Conservation (phyloP, 345 rosid genomes). For the Salix exigua region DNA sequence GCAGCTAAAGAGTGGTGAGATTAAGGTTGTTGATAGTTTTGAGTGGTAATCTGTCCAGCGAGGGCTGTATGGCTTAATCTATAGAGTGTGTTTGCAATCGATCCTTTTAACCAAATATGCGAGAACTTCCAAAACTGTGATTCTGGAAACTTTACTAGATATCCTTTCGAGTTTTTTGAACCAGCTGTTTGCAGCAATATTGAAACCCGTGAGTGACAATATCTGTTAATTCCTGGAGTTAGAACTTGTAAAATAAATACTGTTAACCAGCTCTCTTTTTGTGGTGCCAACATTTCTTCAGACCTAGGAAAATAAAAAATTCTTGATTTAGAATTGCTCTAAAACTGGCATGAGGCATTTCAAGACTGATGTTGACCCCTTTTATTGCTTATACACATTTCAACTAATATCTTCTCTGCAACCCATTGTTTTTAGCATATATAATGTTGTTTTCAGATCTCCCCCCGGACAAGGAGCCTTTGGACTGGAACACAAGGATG, state of each 20-base stretch:
- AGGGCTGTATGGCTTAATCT: not conserved
- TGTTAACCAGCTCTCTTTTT: not conserved
- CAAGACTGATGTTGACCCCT: not conserved
- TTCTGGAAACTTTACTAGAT: not conserved
- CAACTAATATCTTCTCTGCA: not conserved
- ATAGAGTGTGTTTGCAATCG: not conserved
- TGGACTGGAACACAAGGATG: conserved; percentile 98
- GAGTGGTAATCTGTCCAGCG: not conserved
- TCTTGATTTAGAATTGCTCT: not conserved
- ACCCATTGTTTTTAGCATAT: conserved; percentile 1
- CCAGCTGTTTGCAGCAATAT: not conserved
- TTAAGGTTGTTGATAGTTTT: not conserved
- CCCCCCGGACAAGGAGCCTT: conserved; percentile 70
- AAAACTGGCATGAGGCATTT: not conserved
- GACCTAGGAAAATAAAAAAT: not conserved
- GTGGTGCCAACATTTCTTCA: not conserved
- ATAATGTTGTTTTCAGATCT: conserved; percentile 51
- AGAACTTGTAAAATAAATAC: not conserved
- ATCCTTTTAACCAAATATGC: not conserved
- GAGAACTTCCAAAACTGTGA: not conserved
- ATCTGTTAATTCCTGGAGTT: not conserved
- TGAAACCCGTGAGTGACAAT: not conserved
- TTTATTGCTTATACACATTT: not conserved
- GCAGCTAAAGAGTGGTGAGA: not conserved
- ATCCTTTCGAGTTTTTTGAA: not conserved